These are phyloP conservation scores for Heimioporus sp. DNA, from an alignment of 768 basidiomycete species.

Conservation along the genomic window DNA sequence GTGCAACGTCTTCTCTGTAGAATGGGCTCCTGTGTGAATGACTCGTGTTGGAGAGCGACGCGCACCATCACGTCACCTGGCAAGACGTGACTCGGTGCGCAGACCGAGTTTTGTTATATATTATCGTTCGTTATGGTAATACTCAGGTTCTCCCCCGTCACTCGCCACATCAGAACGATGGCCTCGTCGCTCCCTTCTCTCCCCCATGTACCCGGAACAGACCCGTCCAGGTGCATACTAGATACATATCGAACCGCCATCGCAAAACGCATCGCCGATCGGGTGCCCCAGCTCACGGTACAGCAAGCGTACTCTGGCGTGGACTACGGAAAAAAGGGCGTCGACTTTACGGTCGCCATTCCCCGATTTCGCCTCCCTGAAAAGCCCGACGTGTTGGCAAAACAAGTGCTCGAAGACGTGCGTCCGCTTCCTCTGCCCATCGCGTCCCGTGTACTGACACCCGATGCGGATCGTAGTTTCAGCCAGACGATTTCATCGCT, in stretches of 20 bases:
- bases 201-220: slow-evolving; percentile 44
- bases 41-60: no score
- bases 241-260: slow-evolving; percentile 83
- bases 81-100: no score
- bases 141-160: background rate
- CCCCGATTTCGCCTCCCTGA: slow-evolving; percentile 88
- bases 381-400: slow-evolving; percentile 76
- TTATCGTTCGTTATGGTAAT: no score
- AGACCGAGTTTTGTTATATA: no score
- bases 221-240: slow-evolving; percentile 64
- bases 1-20: no score
- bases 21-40: no score
- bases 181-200: slow-evolving; percentile 35
- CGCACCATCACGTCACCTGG: no score
- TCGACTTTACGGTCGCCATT: slow-evolving; percentile 87
- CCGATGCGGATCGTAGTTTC: slow-evolving; percentile 53
- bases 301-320: slow-evolving; percentile 84
- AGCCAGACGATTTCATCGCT: slow-evolving; percentile 76
- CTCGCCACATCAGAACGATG: slow-evolving; percentile 23
- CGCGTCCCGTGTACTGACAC: background rate
- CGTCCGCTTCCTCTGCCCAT: slow-evolving; percentile 20
- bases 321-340: slow-evolving; percentile 91
- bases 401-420: slow-evolving; percentile 72
- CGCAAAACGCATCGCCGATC: slow-evolving; percentile 66
- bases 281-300: slow-evolving; percentile 59